Percentiles rank a stretch among this genome's conserved stretches.
Conservation (phyloP, 768 basidiomycete species). For the Leucosporidium creatinivorum region DNA sequence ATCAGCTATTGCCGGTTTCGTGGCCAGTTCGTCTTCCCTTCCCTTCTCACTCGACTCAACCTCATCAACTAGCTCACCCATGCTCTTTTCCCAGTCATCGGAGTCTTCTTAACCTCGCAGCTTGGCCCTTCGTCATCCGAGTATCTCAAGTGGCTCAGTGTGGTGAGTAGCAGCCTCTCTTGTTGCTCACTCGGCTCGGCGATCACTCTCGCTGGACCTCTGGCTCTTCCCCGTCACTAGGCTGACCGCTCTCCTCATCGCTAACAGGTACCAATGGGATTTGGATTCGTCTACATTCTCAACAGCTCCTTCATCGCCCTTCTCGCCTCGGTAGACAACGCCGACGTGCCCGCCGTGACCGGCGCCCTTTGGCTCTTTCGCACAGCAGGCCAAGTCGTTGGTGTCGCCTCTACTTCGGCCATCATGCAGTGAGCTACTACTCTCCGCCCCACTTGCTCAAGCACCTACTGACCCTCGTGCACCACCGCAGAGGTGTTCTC, state of each 20-base stretch:
- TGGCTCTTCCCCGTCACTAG: too few species aligned
- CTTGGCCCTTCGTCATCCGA: background rate
- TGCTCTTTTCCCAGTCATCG: background rate
- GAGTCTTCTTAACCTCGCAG: background rate
- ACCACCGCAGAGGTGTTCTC: too few species aligned
- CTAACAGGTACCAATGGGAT: constrained; percentile 8
- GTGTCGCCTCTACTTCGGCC: constrained; percentile 78
- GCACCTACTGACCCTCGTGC: too few species aligned
- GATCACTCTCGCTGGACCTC: too few species aligned
- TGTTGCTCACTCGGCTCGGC: too few species aligned
- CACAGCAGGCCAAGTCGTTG: constrained; percentile 86
- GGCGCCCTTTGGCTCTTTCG: constrained; percentile 58
- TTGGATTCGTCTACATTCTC: constrained; percentile 8
- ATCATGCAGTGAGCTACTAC: too few species aligned
- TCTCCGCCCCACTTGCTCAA: too few species aligned
- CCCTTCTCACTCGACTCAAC: background rate
- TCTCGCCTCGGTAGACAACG: background rate
- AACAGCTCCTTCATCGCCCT: constrained; percentile 10
- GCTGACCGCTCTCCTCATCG: too few species aligned
- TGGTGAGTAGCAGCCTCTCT: too few species aligned
- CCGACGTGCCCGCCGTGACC: background rate
- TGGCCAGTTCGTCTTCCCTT: background rate
- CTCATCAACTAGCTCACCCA: background rate
- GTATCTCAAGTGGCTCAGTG: background rate
- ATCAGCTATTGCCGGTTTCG: background rate